These are phyloP conservation scores for Liriodendron chinense DNA, from an alignment of 164 flowering plant genomes.

Conservation along the genomic window DNA sequence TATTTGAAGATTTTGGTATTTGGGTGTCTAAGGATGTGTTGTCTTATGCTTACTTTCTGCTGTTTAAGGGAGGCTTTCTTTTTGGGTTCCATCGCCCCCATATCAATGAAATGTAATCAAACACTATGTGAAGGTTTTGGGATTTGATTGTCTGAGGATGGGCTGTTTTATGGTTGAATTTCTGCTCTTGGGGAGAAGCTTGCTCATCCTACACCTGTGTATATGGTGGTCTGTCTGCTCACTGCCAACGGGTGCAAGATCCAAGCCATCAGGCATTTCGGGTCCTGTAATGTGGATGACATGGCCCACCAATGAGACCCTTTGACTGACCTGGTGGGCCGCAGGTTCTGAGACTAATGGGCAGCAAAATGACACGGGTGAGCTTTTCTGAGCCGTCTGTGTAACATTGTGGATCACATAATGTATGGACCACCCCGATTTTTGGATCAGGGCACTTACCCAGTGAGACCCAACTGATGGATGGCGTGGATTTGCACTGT, in stretches of 20 bases:
- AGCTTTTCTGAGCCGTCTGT: too few species aligned
- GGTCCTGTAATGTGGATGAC: not conserved
- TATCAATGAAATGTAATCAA: too few species aligned
- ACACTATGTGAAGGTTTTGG: not conserved
- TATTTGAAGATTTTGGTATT: too few species aligned
- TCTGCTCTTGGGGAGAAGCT: not conserved
- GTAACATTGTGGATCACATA: too few species aligned
- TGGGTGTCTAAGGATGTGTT: too few species aligned
- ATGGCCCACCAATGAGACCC: not conserved
- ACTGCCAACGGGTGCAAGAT: not conserved
- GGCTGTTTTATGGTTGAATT: not conserved
- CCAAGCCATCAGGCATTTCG: not conserved
- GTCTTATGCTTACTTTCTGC: too few species aligned
- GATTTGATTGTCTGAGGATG: not conserved
- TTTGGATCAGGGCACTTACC: too few species aligned
- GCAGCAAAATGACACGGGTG: too few species aligned
- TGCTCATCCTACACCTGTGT: not conserved
- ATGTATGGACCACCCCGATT: not conserved
- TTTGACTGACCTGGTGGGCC: not conserved
- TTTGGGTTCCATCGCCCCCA: not conserved
- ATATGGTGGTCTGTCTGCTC: not conserved
- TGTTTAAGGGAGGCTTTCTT: too few species aligned
- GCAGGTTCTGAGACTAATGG: not conserved
- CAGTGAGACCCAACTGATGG: too few species aligned
- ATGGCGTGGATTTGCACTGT: too few species aligned